phyloP scores from a whole-genome alignment of 768 basidiomycete species.

The Mycena belliarum region DNA sequence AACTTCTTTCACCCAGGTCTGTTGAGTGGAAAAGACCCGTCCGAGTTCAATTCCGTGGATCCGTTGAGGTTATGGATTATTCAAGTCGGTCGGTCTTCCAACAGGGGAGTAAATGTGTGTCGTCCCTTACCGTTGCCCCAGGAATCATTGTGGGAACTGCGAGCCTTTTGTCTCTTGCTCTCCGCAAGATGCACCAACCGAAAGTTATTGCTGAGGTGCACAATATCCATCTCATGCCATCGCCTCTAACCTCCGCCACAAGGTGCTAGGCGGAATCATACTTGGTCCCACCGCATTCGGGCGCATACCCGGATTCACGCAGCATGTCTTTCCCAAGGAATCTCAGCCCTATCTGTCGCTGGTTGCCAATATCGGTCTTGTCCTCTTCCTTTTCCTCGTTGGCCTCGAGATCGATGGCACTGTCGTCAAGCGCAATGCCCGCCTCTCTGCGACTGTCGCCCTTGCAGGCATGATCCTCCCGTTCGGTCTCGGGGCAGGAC shows the following conservation, averaged over 20 bases:
- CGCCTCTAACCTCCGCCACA: too few relatives aligned
- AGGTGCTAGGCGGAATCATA: constrained; percentile 84
- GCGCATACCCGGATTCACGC: constrained; percentile 85
- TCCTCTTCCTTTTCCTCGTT: constrained; percentile 89
- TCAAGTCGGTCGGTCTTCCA: constrained; percentile 69
- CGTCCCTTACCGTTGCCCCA: too few relatives aligned
- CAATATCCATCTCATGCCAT: too few relatives aligned
- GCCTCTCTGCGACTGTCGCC: constrained; percentile 68
- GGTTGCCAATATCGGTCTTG: constrained; percentile 85
- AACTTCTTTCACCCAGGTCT: constrained; percentile 46
- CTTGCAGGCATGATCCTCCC: constrained; percentile 85
- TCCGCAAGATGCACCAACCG: constrained; percentile 82
- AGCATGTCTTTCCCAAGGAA: constrained; percentile 75
- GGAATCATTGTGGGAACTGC: constrained; percentile 84
- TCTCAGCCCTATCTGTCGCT: constrained; percentile 82
- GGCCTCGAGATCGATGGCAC: constrained; percentile 87
- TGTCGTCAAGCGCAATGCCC: constrained; percentile 77
- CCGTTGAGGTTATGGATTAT: constrained; percentile 79
- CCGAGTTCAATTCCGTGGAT: constrained; percentile 60
- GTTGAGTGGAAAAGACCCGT: constrained; percentile 73
- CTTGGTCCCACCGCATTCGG: constrained; percentile 67
- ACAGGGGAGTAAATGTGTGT: too few relatives aligned
- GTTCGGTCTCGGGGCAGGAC: constrained; percentile 79
- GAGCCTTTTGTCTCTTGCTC: constrained; percentile 67
- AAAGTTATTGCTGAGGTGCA: constrained; percentile 70